These are phyloP conservation scores for Aegilops speltoides DNA, from an alignment of 176 grass and related monocot species.

Conservation along the genomic window DNA sequence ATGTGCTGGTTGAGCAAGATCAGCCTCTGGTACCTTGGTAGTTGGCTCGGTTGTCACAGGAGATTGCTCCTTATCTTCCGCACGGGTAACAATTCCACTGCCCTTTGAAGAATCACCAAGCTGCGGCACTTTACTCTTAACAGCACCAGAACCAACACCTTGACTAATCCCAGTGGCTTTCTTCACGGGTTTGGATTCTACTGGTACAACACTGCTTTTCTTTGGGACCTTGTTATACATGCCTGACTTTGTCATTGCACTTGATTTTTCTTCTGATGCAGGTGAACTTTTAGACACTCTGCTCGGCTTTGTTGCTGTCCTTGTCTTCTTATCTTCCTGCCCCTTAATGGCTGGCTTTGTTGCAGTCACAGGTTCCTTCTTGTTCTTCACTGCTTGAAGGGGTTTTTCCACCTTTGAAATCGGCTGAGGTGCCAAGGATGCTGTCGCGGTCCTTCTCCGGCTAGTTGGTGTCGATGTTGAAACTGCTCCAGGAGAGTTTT, in stretches of 20 bases:
- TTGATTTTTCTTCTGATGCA: constrained; percentile 56
- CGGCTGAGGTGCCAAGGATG: constrained; percentile 41
- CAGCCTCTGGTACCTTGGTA: constrained; percentile 82
- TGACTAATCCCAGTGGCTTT: constrained; percentile 54
- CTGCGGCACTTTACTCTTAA: constrained; percentile 60
- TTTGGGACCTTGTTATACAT: constrained; percentile 81
- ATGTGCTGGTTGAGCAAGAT: constrained; percentile 89
- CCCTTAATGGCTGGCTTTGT: constrained; percentile 50
- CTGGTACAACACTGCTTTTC: constrained; percentile 94
- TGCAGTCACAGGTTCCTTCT: constrained; percentile 37
- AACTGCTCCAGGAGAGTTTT: constrained; percentile 42
- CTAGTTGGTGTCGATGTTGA: constrained; percentile 57
- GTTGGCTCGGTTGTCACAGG: constrained; percentile 56
- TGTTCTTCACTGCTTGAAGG: constrained; percentile 46
- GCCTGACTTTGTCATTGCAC: constrained; percentile 48
- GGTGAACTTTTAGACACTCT: constrained; percentile 52
- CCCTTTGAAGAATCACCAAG: constrained; percentile 60
- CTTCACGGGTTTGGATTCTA: constrained; percentile 82
- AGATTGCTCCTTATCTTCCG: constrained; percentile 69
- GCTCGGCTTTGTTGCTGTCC: constrained; percentile 45
- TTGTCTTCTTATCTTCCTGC: constrained; percentile 68
- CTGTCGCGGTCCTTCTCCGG: constrained; percentile 43
- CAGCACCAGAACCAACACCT: constrained; percentile 36
- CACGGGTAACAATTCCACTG: constrained; percentile 57
- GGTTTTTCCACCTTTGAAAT: constrained; percentile 53